Base-by-base conservation (phyloP, 352 stramenopile species). In the Phytophthora palmivora region DNA sequence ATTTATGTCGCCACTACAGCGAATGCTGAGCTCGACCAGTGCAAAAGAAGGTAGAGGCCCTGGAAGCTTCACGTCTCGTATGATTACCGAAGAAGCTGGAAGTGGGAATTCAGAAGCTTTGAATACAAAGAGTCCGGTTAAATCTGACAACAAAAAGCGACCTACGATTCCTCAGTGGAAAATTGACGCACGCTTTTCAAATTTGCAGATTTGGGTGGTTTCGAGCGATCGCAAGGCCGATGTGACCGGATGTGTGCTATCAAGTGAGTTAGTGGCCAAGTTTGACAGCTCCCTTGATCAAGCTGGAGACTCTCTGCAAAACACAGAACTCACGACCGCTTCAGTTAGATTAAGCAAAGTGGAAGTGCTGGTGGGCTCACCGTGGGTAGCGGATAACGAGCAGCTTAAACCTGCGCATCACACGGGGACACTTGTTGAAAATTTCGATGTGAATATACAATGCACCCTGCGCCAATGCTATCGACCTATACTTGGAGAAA, bases 161-260 rank as follows among this genome's bases (percentile, higher is more conserved):
- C 44, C 53, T 57, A 14, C 21, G 24, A 52, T 70, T 10, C 52
- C 69, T 18, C 21, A 62, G 48, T 79, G 78, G 81, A 83, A 68
- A 61, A 41, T 88, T 37, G 67, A 74, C 32, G 63, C 73, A 3
- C 53, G 80, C 9, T 68, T 93, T 18, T 62, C 61, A 2, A 79
- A 85, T 39, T 45, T 91, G 43, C 66, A 91, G 45, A 18, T 91
- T 38, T 93, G 84, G 84, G 37, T 93, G 11, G 46, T 93, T 10
- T 87, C 84, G 22, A 89, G 70, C 0, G 84, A 93, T 47, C 72
- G 71, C 10, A 86, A 81, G 49, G 51, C 67, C 3, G 82, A 93
- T 9, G 74, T 74, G 12, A 61, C 76, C 33, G 84, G 80, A 34
- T 72, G 88, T 24, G 73, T 85, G 50, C 33, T 93, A 8, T 88